phyloP scores from a whole-genome alignment of 306 rosid species.

The Urtica urens region DNA sequence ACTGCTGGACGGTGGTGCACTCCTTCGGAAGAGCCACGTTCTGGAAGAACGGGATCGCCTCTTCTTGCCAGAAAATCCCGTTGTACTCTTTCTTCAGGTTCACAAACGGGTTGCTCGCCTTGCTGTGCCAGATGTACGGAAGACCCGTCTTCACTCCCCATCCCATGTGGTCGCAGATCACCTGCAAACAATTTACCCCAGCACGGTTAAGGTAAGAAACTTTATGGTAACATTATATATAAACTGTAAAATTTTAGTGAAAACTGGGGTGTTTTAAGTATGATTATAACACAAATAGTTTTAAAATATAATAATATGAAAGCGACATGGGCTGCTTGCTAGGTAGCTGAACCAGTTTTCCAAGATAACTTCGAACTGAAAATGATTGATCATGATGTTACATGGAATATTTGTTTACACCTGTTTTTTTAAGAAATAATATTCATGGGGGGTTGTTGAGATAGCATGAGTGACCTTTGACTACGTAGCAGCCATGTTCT shows the following conservation, averaged over 20 bases:
- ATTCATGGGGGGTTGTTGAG: constrained; percentile 2
- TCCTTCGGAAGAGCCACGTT: constrained; percentile 47
- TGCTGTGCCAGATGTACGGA: constrained; percentile 96
- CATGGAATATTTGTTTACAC: no score
- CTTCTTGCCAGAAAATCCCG: constrained; percentile 90
- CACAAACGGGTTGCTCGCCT: constrained; percentile 90
- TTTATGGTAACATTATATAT: no score
- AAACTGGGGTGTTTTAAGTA: no score
- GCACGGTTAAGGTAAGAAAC: no score
- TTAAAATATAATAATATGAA: no score
- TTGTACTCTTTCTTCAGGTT: constrained; percentile 83
- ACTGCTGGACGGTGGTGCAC: constrained; percentile 54
- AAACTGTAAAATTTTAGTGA: no score
- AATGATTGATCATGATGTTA: background rate
- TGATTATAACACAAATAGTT: no score
- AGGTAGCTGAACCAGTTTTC: no score
- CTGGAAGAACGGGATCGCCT: constrained; percentile 77
- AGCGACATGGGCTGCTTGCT: background rate
- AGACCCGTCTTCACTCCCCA: constrained; percentile 79
- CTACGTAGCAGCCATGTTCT: background rate
- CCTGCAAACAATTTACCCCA: constrained; percentile 23
- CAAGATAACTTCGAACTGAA: background rate
- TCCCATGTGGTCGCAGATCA: constrained; percentile 76
- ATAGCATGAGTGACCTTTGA: background rate
- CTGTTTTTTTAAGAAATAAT: no score